Evolutionary conservation across 2,329 filamentous ascomycete species (phyloP), one percentile per base, ranked within the genome.

Genomic region (Cladophialophora carrionii): DNA sequence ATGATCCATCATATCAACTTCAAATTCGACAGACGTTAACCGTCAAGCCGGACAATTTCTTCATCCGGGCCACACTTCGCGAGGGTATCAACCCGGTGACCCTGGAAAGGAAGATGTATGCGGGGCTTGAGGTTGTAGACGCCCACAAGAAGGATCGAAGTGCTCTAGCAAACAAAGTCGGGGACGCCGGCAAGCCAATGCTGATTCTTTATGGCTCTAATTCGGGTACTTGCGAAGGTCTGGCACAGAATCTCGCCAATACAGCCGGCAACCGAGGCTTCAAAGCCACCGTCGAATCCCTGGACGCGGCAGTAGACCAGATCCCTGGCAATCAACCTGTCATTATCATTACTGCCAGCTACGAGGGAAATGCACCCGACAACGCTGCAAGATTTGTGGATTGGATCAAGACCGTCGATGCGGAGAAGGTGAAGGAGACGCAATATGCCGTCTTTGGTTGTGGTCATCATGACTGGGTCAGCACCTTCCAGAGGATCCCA

Each of bases 121-220:
- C 55, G 41, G 68, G 68, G 12, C 26, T 61, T 4, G 58, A 68
- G 57, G 46, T 60, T 9, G 60, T 68, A 26, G 51, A 64, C 49
- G 54, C 37, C 43, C 57, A 37, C 43, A 52, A 66, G 29, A 58
- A 64, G 43, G 56, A 62, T 20, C 57, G 51, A 31, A 37, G 52
- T 8, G 52, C 34, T 26, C 22, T 55, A 20, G 55, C 61, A 10
- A 61, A 73, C 31, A 57, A 62, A 20, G 57, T 41, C 12, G 54
- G 34, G 17, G 34, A 29, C 10, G 37, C 54, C 17, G 69, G 74
- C 26, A 82, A 82, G 68, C 79, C 81, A 1, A 79, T 93, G 68
- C 84, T 84, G n/a, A 83, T 93, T 22, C 84, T 88, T 51, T 92
- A 90, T 72, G 90, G 90, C 2, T 90, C 87, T 20, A 91, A 91